Evolutionary conservation across 495 filamentous ascomycete genomes (phyloP).

Genomic region (Podospora fimiseda): DNA sequence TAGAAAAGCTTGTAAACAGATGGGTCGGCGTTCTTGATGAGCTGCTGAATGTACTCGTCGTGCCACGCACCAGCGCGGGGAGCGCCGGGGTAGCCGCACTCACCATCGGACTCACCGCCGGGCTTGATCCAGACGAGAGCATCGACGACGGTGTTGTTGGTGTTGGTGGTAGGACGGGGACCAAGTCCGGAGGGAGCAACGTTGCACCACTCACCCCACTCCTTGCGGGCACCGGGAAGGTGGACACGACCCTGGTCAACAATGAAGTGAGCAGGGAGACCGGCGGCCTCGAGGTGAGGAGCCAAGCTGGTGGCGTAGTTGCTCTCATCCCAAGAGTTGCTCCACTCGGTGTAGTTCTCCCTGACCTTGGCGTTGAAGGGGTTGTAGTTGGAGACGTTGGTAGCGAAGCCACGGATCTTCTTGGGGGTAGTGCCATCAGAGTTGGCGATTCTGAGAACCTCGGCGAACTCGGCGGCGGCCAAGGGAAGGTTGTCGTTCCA

Average conservation of each 20-base stretch:
- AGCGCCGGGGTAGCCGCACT: conserved; percentile 54
- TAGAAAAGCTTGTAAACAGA: conserved; percentile 9
- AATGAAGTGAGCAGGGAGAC: conserved; percentile 62
- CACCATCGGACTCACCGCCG: conserved; percentile 68
- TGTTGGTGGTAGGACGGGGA: conserved; percentile 52
- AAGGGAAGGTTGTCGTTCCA: conserved; percentile 62
- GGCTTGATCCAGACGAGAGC: conserved; percentile 76
- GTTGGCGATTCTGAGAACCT: conserved; percentile 53
- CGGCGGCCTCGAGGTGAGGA: conserved; percentile 49
- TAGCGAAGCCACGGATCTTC: conserved; percentile 58
- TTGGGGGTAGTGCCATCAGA: conserved; percentile 19
- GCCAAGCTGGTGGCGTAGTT: conserved; percentile 58
- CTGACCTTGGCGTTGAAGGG: conserved; percentile 36
- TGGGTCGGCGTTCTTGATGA: conserved; percentile 57
- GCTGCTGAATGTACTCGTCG: conserved; percentile 63
- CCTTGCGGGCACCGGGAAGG: conserved; percentile 53
- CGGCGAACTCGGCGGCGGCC: conserved; percentile 49
- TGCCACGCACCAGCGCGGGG: conserved; percentile 68
- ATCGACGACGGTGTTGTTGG: conserved; percentile 56
- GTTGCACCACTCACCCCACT: conserved; percentile 75
- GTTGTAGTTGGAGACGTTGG: conserved; percentile 76
- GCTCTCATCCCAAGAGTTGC: conserved; percentile 54
- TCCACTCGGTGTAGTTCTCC: conserved; percentile 39
- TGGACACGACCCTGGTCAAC: conserved; percentile 39
- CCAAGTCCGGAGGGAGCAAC: conserved; percentile 62